phyloP scores from a whole-genome alignment of 2,329 filamentous ascomycete species.

The Botrytis pseudocinerea region DNA sequence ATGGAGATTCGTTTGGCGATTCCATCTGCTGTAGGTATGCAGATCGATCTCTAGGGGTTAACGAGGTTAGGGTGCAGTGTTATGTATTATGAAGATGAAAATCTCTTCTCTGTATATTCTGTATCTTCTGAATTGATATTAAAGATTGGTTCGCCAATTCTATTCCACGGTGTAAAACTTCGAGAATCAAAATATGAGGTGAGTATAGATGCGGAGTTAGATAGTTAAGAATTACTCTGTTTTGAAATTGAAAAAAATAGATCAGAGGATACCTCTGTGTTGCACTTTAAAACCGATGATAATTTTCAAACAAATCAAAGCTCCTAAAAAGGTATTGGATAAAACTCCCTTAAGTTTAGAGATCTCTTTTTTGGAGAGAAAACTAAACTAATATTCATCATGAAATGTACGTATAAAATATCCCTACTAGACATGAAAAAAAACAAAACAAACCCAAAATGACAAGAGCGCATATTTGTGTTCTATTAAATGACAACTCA shows the following conservation, averaged over 20 bases:
- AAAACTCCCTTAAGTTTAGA: not conserved
- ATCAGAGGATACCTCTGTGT: not conserved
- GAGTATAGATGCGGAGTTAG: not conserved
- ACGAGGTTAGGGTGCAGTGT: not conserved
- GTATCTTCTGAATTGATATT: not conserved
- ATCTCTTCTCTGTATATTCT: not conserved
- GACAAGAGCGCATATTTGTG: not conserved
- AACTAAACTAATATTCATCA: too few species aligned
- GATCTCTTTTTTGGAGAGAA: too few species aligned
- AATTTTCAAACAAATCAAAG: accelerated
- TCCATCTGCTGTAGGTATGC: not conserved
- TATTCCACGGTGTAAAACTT: not conserved
- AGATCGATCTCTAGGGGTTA: too few species aligned
- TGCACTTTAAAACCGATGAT: not conserved
- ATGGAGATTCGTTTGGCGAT: not conserved
- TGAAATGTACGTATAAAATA: too few species aligned
- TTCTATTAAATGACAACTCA: too few species aligned
- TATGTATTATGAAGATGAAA: not conserved
- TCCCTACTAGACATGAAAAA: not conserved
- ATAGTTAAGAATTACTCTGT: not conserved
- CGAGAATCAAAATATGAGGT: not conserved
- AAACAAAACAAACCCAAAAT: not conserved
- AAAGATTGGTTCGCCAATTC: not conserved
- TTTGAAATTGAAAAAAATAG: too few species aligned
- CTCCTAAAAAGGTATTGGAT: not conserved